Conservation (phyloP, 805 yeast genomes). For the Pichia ethanolica region DNA sequence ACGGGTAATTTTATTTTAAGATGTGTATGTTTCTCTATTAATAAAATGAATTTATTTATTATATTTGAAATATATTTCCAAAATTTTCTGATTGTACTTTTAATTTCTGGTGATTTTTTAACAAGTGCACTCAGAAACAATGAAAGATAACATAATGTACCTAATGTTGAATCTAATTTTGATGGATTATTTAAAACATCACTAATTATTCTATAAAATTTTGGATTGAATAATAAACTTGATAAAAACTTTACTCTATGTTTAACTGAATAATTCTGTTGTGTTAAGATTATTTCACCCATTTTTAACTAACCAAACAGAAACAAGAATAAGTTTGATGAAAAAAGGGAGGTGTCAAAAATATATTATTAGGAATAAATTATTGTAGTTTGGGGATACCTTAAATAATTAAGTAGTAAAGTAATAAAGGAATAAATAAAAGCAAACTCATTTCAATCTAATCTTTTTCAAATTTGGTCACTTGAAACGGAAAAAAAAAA, state of each 20-base stretch:
- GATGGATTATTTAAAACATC: slow-evolving; percentile 21
- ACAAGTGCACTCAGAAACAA: slow-evolving; percentile 18
- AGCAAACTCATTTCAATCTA: no score
- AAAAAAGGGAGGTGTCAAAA: no score
- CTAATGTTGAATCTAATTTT: slow-evolving; percentile 26
- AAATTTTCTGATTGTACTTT: neutral
- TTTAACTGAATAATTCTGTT: neutral
- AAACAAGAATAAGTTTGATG: no score
- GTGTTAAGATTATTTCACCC: no score
- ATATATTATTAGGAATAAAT: no score
- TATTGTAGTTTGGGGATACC: no score
- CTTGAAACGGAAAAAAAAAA: no score
- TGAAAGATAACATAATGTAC: slow-evolving; percentile 28
- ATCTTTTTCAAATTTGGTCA: no score
- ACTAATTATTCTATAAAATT: slow-evolving; percentile 22
- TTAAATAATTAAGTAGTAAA: no score
- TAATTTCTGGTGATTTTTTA: slow-evolving; percentile 4
- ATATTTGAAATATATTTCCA: neutral
- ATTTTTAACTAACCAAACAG: neutral
- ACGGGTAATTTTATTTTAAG: no score
- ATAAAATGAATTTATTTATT: neutral
- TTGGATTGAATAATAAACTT: slow-evolving; percentile 18
- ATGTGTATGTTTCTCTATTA: neutral
- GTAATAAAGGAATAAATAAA: no score
- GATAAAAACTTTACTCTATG: slow-evolving; percentile 14